Percentiles rank a stretch among this genome's conserved stretches.
phyloP scores from a whole-genome alignment of 345 rosid genomes.

The Passiflora organensis region DNA sequence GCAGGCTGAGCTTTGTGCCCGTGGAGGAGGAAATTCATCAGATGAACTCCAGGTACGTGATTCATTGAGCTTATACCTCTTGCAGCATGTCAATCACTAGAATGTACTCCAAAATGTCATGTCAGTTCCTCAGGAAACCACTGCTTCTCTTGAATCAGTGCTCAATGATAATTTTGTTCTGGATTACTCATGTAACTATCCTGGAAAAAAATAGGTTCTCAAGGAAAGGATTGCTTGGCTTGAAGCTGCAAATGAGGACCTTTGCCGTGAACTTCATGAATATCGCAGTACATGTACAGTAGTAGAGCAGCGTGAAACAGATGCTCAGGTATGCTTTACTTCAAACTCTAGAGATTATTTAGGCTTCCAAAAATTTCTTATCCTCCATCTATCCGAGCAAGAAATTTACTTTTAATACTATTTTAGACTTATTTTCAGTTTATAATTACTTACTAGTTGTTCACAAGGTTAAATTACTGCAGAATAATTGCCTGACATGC shows the following conservation, averaged over 20 bases:
- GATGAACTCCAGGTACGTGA: slow-evolving; percentile 73
- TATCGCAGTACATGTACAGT: slow-evolving; percentile 60
- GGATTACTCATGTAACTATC: not conserved
- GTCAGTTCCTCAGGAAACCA: too few relatives aligned
- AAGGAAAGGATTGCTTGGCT: slow-evolving; percentile 91
- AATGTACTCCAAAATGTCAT: too few relatives aligned
- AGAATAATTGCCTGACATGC: too few relatives aligned
- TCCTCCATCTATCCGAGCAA: too few relatives aligned
- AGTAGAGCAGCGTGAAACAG: slow-evolving; percentile 57
- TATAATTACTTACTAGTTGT: too few relatives aligned
- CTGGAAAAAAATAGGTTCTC: slow-evolving; percentile 44
- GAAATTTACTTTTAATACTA: too few relatives aligned
- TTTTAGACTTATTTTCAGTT: too few relatives aligned
- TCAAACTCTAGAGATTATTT: too few relatives aligned
- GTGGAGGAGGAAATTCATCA: slow-evolving; percentile 59
- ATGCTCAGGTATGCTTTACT: slow-evolving; percentile 53
- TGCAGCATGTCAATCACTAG: not conserved
- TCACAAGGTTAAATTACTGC: too few relatives aligned
- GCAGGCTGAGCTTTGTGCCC: slow-evolving; percentile 95
- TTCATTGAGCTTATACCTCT: slow-evolving; percentile 1
- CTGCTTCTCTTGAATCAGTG: not conserved
- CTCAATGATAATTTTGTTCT: not conserved
- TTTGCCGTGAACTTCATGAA: slow-evolving; percentile 83
- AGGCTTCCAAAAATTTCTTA: too few relatives aligned
- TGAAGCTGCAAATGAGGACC: slow-evolving; percentile 89